Conservation (phyloP, 495 filamentous ascomycete species). For the Aspergillus egyptiacus region DNA sequence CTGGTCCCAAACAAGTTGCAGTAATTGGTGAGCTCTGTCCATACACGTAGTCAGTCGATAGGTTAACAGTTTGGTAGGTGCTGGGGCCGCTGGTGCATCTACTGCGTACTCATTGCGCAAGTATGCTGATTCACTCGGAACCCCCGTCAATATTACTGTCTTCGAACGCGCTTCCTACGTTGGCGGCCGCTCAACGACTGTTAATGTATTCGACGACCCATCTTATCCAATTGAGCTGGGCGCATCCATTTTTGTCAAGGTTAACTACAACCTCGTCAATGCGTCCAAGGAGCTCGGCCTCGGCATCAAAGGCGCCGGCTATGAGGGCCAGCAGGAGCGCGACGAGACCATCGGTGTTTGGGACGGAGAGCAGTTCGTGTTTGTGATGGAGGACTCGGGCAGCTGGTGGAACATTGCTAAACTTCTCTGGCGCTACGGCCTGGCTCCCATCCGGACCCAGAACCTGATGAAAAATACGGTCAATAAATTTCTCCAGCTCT, state of each 20-base stretch:
- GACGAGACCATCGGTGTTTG: constrained; percentile 65
- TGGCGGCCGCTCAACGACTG: constrained; percentile 85
- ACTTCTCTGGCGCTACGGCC: constrained; percentile 79
- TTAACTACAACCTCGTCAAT: constrained; percentile 75
- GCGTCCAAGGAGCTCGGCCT: constrained; percentile 72
- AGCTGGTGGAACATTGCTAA: constrained; percentile 77
- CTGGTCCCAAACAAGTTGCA: constrained; percentile 36
- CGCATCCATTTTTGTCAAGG: constrained; percentile 84
- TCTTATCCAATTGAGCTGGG: constrained; percentile 75
- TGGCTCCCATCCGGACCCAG: constrained; percentile 67
- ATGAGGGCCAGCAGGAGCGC: constrained; percentile 32
- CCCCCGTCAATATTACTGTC: constrained; percentile 70
- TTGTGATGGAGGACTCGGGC: constrained; percentile 49
- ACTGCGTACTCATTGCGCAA: constrained; percentile 75
- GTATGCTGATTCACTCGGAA: constrained; percentile 51
- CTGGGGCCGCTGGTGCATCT: constrained; percentile 83
- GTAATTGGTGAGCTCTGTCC: constrained; percentile 37
- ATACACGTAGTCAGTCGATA: background rate
- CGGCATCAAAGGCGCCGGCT: constrained; percentile 29
- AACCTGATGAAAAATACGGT: constrained; percentile 66
- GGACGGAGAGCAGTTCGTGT: constrained; percentile 75
- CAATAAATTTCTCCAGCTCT: constrained; percentile 71
- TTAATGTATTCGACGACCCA: constrained; percentile 69
- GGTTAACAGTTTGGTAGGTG: constrained; percentile 50
- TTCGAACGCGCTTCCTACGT: constrained; percentile 77